Conservation (phyloP, 352 stramenopile genomes). For the Salisapilia sapeloensis region DNA sequence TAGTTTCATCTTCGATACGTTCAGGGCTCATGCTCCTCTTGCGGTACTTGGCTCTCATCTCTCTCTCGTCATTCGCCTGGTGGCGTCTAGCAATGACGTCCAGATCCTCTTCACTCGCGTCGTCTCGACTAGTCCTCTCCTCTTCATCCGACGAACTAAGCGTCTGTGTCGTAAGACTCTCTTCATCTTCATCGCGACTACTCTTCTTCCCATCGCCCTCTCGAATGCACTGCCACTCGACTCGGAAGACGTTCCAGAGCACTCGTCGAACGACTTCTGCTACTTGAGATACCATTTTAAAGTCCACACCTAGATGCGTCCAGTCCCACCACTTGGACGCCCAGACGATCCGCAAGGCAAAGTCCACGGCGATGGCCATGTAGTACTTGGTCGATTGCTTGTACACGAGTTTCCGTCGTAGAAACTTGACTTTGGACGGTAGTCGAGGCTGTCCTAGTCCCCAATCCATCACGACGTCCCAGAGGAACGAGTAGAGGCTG, state of each 20-base stretch:
- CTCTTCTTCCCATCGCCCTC: too few species aligned
- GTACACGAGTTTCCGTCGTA: slow-evolving; percentile 58
- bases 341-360: slow-evolving; percentile 91
- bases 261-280: slow-evolving; percentile 84
- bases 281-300: slow-evolving; percentile 76
- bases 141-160: too few species aligned
- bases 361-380: slow-evolving; percentile 81
- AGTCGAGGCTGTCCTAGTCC: slow-evolving; percentile 67
- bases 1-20: too few species aligned
- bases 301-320: slow-evolving; percentile 54
- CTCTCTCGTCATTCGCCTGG: too few species aligned
- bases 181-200: too few species aligned
- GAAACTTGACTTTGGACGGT: slow-evolving; percentile 15
- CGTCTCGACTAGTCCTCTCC: too few species aligned
- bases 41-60: too few species aligned
- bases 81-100: too few species aligned
- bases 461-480: slow-evolving; percentile 97
- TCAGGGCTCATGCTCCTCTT: too few species aligned
- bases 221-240: slow-evolving; percentile 89
- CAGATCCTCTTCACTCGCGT: too few species aligned
- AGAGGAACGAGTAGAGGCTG: slow-evolving; percentile 93
- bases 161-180: too few species aligned
- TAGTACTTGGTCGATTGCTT: slow-evolving; percentile 77
- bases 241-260: slow-evolving; percentile 87
- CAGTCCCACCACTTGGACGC: slow-evolving; percentile 81